Evolutionary conservation across 768 basidiomycete species (phyloP), one percentile per base, ranked within the genome.

Genomic region (Mycena haematopus): DNA sequence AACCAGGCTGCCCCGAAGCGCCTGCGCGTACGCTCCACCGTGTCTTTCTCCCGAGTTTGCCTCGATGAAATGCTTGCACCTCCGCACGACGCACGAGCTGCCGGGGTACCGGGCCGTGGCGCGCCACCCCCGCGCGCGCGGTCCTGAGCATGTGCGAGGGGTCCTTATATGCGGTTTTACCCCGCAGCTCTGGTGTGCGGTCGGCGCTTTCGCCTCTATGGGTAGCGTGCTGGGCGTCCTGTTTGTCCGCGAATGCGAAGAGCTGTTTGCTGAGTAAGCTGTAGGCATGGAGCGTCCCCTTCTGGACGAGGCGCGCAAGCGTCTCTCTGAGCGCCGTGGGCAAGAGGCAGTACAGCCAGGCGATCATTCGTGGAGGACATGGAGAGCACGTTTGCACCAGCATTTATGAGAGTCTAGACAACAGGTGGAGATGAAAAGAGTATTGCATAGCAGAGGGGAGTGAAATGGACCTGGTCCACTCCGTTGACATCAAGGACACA

Each of bases 391-490:
- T 86, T 80, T 0, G 84, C 84, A 2, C 83, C 84, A 0, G 74
- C 78, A 6, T 69, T 72, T 36, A 87, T 67, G 19, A 88, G 79
- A 3, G 36, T 10, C 14, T 53, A 22, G n/a, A 53, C 22, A 7
- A 53, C 14, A 9, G 71, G 66, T 1, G 79, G 58, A 1, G 82
- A 81, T 2, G 78, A 82, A 25, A 75, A 82, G 6, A 84, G 67
- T 42, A 83, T 77, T 5, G 81, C 86, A 68, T 83, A 84, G 24
- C 75, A 74, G 27, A 87, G 76, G 2, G 87, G 79, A 2, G 82
- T 79, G 60, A 84, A 80, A 6, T 78, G 77, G 56, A 82, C 86
- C 86, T 86, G 88, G 69, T 87, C 86, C 1, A 76, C 56, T 1
- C 75, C 74, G 52, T 86, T 77, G 64, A 86, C 67, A 40, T 85